Percentiles rank a stretch among this genome's conserved stretches.
phyloP scores from a whole-genome alignment of 177 flowering plant genomes.

The Vitis hybrid region DNA sequence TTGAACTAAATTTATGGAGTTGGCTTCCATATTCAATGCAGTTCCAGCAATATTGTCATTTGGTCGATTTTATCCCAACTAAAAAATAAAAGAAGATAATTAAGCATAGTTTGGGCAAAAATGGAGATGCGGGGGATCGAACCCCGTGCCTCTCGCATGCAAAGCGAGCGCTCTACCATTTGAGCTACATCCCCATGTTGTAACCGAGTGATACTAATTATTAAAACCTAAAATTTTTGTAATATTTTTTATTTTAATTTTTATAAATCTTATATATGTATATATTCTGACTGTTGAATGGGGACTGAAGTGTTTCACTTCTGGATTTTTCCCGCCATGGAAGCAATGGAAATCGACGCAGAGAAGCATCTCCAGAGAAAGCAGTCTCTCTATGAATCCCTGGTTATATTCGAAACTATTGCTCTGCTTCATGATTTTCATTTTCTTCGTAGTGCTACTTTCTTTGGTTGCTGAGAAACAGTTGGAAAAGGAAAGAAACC shows the following conservation, averaged over 20 bases:
- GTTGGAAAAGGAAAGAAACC: neutral
- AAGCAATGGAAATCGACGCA: slow-evolving; percentile 57
- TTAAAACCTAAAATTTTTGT: too few species aligned
- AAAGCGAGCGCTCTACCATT: slow-evolving; percentile 68
- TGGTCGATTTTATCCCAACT: too few species aligned
- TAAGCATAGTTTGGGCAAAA: neutral
- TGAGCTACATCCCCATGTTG: slow-evolving; percentile 47
- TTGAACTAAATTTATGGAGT: too few species aligned
- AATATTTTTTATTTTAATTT: neutral
- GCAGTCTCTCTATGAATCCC: slow-evolving; percentile 52
- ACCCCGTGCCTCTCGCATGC: slow-evolving; percentile 60
- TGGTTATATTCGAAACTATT: slow-evolving; percentile 27
- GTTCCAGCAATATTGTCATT: too few species aligned
- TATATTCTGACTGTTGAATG: too few species aligned
- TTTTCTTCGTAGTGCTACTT: neutral
- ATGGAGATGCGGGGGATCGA: slow-evolving; percentile 49
- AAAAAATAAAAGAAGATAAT: too few species aligned
- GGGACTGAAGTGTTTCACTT: neutral
- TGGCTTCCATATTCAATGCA: too few species aligned
- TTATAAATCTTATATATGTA: too few species aligned
- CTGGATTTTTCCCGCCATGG: slow-evolving; percentile 48
- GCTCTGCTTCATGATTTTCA: neutral
- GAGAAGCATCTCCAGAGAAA: slow-evolving; percentile 44
- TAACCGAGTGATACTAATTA: too few species aligned
- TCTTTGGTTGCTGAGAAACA: slow-evolving; percentile 2